Evolutionary conservation across 257 asterid species (phyloP).

Genomic region (Lycium barbarum): DNA sequence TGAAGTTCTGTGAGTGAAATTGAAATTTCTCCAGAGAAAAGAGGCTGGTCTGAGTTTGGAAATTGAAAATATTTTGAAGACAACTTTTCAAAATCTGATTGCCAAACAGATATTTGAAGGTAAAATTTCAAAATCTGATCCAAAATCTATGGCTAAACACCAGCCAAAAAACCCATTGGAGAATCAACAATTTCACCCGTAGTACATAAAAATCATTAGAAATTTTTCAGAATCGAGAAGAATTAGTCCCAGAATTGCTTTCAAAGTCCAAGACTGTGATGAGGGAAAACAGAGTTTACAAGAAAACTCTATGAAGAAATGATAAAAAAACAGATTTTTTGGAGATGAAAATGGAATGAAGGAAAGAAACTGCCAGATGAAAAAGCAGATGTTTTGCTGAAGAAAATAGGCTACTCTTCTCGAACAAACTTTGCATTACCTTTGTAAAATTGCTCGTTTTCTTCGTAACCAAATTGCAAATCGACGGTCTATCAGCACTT

Average conservation of each 20-base stretch:
- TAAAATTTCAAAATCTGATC: no score
- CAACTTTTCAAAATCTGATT: no score
- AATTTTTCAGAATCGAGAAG: background rate
- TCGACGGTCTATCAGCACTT: background rate
- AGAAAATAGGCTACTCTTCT: background rate
- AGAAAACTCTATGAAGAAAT: background rate
- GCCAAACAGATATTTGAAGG: no score
- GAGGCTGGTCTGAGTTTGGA: no score
- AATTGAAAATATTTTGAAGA: no score
- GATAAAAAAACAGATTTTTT: background rate
- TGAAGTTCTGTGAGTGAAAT: no score
- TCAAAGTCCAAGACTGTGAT: background rate
- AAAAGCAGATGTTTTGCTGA: no score
- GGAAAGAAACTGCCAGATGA: background rate
- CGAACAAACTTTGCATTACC: background rate
- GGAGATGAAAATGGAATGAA: background rate
- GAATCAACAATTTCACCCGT: background rate
- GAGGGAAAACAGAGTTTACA: background rate
- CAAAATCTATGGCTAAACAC: no score
- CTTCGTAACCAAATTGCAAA: background rate
- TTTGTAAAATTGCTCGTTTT: background rate
- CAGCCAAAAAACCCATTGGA: background rate
- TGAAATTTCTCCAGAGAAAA: no score
- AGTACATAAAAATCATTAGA: background rate
- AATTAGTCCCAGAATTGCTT: background rate